These are phyloP conservation scores for Chaetomium sp. DNA, from an alignment of 2,329 filamentous ascomycete genomes.

Conservation along the genomic window DNA sequence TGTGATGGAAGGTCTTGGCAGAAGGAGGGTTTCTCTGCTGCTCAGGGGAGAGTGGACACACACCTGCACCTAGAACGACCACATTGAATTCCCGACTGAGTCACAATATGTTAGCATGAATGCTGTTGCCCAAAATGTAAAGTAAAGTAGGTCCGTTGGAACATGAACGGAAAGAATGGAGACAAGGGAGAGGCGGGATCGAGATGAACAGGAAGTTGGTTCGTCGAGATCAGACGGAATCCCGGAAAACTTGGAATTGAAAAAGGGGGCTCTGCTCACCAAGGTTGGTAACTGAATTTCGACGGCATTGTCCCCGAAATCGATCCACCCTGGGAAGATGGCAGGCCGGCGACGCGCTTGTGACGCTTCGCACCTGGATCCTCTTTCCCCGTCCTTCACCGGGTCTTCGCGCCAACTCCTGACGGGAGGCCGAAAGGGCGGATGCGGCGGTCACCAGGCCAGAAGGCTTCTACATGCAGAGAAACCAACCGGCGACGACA, in stretches of 20 bases:
- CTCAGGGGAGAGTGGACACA: conserved; percentile 21
- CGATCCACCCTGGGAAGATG: conserved; percentile 21
- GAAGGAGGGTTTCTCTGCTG: conserved; percentile 21
- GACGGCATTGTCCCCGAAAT: conserved; percentile 32
- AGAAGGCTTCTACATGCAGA: conserved; percentile 33
- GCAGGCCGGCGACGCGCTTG: conserved; percentile 19
- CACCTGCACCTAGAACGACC: conserved; percentile 79
- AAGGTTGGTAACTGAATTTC: conserved; percentile 35
- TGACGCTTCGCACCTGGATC: neutral
- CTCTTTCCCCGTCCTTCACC: conserved; percentile 9
- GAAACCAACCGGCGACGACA: conserved; percentile 25
- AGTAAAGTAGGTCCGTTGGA: neutral
- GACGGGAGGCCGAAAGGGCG: conserved; percentile 34
- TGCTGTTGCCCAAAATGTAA: neutral
- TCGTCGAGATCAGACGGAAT: conserved; percentile 1
- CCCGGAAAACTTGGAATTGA: neutral
- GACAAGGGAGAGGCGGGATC: neutral
- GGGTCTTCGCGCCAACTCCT: conserved; percentile 29
- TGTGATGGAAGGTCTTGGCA: conserved; percentile 32
- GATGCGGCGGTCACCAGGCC: conserved; percentile 28
- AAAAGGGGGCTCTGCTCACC: conserved; percentile 28
- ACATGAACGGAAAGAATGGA: neutral
- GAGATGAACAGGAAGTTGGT: neutral
- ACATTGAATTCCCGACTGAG: conserved; percentile 76
- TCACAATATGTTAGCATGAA: conserved; percentile 27